phyloP scores from a whole-genome alignment of 2,329 filamentous ascomycete species.

The Aspergillus jensenii region DNA sequence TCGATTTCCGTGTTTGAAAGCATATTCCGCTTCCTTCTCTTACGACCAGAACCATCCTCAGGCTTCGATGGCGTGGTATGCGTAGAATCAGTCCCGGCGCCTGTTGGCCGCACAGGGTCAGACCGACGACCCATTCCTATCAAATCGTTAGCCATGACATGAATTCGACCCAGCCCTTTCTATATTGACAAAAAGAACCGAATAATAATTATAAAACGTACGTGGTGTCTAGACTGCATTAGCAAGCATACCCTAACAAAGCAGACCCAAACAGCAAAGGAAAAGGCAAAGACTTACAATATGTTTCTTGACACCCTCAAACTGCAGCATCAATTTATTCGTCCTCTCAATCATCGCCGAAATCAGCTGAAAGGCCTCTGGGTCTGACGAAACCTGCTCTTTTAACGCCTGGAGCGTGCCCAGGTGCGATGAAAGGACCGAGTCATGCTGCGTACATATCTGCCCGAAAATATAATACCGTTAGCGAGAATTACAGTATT shows the following conservation, averaged over 20 bases:
- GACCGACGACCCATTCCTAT: not conserved
- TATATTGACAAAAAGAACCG: not conserved
- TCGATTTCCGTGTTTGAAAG: conserved; percentile 15
- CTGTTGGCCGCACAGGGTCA: not conserved
- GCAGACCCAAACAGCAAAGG: not conserved
- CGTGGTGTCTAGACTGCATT: conserved; percentile 1
- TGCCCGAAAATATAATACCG: conserved; percentile 13
- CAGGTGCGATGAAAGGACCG: conserved; percentile 39
- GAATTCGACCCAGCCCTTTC: too few relatives aligned
- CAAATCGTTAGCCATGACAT: not conserved
- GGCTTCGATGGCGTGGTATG: not conserved
- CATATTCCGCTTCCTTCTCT: conserved; percentile 21
- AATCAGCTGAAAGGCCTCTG: conserved; percentile 31
- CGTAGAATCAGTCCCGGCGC: not conserved
- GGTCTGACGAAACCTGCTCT: conserved; percentile 27
- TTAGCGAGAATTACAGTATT: not conserved
- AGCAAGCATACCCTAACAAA: not conserved
- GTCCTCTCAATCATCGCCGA: conserved; percentile 41
- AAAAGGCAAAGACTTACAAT: conserved; percentile 29
- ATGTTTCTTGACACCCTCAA: conserved; percentile 34
- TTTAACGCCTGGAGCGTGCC: conserved; percentile 38
- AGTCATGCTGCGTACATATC: conserved; percentile 44
- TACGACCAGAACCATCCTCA: not conserved
- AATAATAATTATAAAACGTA: not conserved
- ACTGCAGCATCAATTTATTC: conserved; percentile 37